These are phyloP conservation scores for Erodium texanum DNA, from an alignment of 441 rosid genomes.

Conservation along the genomic window DNA sequence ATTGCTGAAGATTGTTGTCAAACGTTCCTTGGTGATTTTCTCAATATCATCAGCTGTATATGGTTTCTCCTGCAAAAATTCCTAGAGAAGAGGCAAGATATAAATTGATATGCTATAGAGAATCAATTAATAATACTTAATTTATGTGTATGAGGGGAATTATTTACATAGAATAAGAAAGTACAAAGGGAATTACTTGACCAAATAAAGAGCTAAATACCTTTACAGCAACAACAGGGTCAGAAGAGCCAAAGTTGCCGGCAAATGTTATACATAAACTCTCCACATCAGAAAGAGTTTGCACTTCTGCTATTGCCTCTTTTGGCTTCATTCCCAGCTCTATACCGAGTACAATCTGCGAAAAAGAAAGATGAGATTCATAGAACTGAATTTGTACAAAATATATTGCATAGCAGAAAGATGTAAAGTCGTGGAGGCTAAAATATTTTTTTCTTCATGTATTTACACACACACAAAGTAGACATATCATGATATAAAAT, in stretches of 20 bases:
- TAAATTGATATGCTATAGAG: neutral
- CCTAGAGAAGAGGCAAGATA: conserved; percentile 27
- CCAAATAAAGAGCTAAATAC: conserved; percentile 27
- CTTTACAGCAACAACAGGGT: conserved; percentile 81
- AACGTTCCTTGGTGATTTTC: conserved; percentile 36
- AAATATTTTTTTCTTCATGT: too few relatives aligned
- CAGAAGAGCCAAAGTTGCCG: conserved; percentile 40
- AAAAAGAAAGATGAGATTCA: conserved; percentile 10
- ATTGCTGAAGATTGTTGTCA: conserved; percentile 47
- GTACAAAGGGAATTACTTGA: too few relatives aligned
- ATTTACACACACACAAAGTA: too few relatives aligned
- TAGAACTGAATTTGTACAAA: too few relatives aligned
- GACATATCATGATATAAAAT: too few relatives aligned
- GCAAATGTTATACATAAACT: conserved; percentile 69
- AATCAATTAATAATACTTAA: too few relatives aligned
- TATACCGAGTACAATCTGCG: conserved; percentile 68
- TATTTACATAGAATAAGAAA: too few relatives aligned
- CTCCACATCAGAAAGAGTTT: conserved; percentile 90
- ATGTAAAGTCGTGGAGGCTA: too few relatives aligned
- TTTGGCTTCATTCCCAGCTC: conserved; percentile 73
- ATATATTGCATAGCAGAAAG: too few relatives aligned
- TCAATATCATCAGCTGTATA: conserved; percentile 70
- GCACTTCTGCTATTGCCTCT: conserved; percentile 60
- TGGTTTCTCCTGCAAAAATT: conserved; percentile 65
- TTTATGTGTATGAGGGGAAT: too few relatives aligned